phyloP scores from a whole-genome alignment of 768 basidiomycete species.

The Phaffia tasmanica region DNA sequence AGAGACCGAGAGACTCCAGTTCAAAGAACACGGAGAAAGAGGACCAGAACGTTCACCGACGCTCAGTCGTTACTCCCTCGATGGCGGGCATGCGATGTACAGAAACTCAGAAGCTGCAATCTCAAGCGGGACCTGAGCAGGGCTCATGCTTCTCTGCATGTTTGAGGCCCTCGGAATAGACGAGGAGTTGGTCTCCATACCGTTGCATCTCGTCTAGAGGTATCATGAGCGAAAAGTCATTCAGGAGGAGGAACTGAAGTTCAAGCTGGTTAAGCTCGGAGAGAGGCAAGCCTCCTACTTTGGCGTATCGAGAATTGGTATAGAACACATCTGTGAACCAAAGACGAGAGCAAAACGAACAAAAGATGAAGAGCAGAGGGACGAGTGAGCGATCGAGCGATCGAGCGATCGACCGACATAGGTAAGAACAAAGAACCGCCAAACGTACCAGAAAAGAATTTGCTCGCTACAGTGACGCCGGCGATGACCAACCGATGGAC shows the following conservation, averaged over 20 bases:
- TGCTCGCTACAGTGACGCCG: conserved; percentile 97
- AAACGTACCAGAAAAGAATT: conserved; percentile 64
- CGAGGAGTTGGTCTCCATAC: conserved; percentile 80
- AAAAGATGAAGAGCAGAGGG: not conserved
- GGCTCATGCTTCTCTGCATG: too few relatives aligned
- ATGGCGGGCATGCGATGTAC: too few relatives aligned
- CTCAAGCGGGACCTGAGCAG: too few relatives aligned
- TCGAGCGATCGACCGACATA: conserved; percentile 9
- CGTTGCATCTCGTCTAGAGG: conserved; percentile 82
- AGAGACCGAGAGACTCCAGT: too few relatives aligned
- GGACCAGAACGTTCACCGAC: too few relatives aligned
- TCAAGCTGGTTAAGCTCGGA: conserved; percentile 89
- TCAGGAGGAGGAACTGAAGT: conserved; percentile 89
- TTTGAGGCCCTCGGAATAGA: conserved; percentile 41
- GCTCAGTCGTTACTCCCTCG: too few relatives aligned
- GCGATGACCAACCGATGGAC: conserved; percentile 95
- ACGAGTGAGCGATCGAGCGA: too few relatives aligned
- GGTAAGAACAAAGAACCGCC: not conserved
- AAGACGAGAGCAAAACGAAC: not conserved
- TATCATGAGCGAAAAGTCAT: conserved; percentile 86
- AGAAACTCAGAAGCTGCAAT: too few relatives aligned
- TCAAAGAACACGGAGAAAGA: too few relatives aligned
- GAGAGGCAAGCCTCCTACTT: conserved; percentile 90
- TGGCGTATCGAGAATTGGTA: conserved; percentile 96
- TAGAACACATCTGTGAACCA: conserved; percentile 93